Base-by-base conservation (phyloP, 2,329 filamentous ascomycete genomes). In the Hansfordia pulvinata region DNA sequence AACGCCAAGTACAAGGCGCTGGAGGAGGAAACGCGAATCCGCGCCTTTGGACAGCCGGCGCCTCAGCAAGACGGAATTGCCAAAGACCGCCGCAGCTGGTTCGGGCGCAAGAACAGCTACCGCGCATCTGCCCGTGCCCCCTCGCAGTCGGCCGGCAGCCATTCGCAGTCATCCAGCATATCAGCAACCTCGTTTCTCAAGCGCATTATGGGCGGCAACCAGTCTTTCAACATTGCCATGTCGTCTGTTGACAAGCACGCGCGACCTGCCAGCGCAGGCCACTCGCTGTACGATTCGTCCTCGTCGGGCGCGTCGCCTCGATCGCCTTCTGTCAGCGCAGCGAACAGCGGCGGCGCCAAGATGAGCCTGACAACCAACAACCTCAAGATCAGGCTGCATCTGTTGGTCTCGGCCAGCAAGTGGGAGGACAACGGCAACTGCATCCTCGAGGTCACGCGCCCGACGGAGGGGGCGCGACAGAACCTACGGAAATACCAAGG, bases 351-450 rank as follows among this genome's bases (percentile, higher is more conserved):
- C 34, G 55, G 49, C 8, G 58, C 57, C 5, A 62, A 63, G 23
- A 56, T 58, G 28, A 63, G 73, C 12, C 52, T 76, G 13, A 79
- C 76, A 28, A 74, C 83, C 30, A 76, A 76, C 29, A 85, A 90
- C 42, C 73, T 88, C 27, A 86, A 86, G 40, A 82, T 94, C 39
- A 69, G 85, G 19, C 68, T 96, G 9, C 93, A 96, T 49, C 63
- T 82, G 25, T 75, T 88, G 26, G 77, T 85, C 32, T 62, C 69
- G 2, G 62, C 71, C 9, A 73, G 73, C 26, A 88, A 88, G 47
- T 98, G 90, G 90, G 76, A 84, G 34, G 86, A 96, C 47, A 75
- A 86, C 58, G 88, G 90, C 36, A 76, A 82, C 39, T 92, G 85
- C 33, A 65, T 74, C 19, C 58, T 98, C 32, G 83, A 80, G 10